A percentile compares a stretch with the other conserved stretches of the same genome.
These are phyloP conservation scores for Phlebiopsis flavidoalba DNA, from an alignment of 768 basidiomycete genomes.

Conservation along the genomic window DNA sequence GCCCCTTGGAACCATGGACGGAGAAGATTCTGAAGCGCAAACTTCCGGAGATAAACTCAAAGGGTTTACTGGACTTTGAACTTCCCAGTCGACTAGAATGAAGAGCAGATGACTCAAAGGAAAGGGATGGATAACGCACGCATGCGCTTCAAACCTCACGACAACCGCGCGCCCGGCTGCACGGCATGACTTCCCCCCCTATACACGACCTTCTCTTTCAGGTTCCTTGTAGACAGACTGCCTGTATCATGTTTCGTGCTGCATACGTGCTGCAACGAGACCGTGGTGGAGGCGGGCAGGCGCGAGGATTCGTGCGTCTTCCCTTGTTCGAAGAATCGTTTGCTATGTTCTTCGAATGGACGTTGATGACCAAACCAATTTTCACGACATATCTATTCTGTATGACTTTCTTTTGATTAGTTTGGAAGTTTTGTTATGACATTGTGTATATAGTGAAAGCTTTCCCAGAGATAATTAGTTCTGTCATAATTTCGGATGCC, in stretches of 20 bases:
- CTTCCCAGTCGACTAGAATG: neutral
- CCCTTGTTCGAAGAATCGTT: no score
- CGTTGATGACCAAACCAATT: no score
- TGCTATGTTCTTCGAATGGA: no score
- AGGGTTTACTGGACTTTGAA: neutral
- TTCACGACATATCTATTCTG: no score
- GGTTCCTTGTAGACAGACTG: neutral
- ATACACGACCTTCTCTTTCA: neutral
- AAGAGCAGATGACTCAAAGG: neutral
- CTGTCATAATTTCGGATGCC: no score
- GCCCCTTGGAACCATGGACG: neutral
- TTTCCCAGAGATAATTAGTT: no score
- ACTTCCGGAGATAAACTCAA: neutral
- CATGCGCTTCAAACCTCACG: no score
- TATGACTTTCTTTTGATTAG: no score
- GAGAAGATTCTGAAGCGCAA: neutral
- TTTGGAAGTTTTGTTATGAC: no score
- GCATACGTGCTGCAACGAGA: neutral
- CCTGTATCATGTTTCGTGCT: neutral
- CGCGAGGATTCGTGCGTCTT: neutral
- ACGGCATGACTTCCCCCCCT: neutral
- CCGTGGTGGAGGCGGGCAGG: neutral
- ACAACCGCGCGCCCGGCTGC: neutral
- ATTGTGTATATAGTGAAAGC: no score
- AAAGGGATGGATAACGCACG: no score